These are phyloP conservation scores for Cryptococcus sp. DNA, from an alignment of 1,284 basidiomycete species.

Conservation along the genomic window DNA sequence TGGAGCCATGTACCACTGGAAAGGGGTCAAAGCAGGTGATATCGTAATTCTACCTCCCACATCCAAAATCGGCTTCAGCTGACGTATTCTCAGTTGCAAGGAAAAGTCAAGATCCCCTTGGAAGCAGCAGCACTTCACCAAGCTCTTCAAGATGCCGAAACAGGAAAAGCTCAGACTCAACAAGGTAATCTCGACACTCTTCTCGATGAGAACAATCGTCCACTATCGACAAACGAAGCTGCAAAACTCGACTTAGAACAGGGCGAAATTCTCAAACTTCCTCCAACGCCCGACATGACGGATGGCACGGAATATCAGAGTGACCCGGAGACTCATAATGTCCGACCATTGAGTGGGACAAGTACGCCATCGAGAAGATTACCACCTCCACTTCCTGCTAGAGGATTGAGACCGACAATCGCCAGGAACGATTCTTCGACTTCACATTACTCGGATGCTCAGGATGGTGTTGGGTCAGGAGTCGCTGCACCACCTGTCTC, in stretches of 20 bases:
- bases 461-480: neutral
- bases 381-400: slow-evolving; percentile 4
- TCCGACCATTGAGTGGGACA: slow-evolving; percentile 9
- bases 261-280: slow-evolving; percentile 50
- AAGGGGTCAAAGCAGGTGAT: slow-evolving; percentile 47
- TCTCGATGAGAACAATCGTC: slow-evolving; percentile 20
- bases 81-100: slow-evolving; percentile 32
- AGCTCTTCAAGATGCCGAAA: slow-evolving; percentile 53
- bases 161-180: slow-evolving; percentile 50
- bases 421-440: slow-evolving; percentile 11
- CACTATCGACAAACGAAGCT: neutral
- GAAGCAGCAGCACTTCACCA: slow-evolving; percentile 48
- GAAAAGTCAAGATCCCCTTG: slow-evolving; percentile 49
- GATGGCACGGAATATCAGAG: slow-evolving; percentile 39
- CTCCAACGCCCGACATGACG: slow-evolving; percentile 49
- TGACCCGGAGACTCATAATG: slow-evolving; percentile 38
- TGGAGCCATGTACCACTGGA: slow-evolving; percentile 48
- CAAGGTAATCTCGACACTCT: slow-evolving; percentile 41
- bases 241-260: slow-evolving; percentile 26
- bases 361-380: neutral
- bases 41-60: slow-evolving; percentile 41
- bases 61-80: no score
- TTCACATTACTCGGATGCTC: slow-evolving; percentile 20
- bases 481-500: neutral
- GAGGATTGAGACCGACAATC: slow-evolving; percentile 11